Evolutionary conservation across 257 asterid species (phyloP).

Genomic region (Solanum boliviense): DNA sequence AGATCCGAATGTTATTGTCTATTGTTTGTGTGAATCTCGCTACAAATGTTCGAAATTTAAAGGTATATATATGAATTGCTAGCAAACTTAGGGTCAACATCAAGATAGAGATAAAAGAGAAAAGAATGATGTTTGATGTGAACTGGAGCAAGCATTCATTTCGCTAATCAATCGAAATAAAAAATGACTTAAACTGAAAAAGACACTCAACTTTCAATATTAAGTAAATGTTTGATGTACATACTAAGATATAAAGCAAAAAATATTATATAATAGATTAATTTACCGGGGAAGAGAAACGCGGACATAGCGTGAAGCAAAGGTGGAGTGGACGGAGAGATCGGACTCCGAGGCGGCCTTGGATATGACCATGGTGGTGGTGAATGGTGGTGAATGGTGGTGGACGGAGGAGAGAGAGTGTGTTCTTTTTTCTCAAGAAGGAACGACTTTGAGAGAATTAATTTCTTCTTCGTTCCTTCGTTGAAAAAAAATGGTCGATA

Average conservation of each 20-base stretch:
- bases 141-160: neutral
- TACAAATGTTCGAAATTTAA: neutral
- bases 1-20: neutral
- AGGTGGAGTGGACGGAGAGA: slow-evolving; percentile 8
- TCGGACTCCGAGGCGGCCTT: neutral
- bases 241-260: too few species aligned
- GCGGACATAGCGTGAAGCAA: slow-evolving; percentile 10
- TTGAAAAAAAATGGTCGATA: neutral
- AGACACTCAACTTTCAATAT: neutral
- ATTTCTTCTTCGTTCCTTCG: neutral
- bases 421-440: neutral
- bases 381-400: too few species aligned
- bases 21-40: neutral
- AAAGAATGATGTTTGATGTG: neutral
- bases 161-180: neutral
- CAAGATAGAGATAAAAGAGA: neutral
- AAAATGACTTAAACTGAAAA: neutral
- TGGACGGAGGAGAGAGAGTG: neutral
- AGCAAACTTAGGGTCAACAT: neutral
- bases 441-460: neutral
- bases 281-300: slow-evolving; percentile 10
- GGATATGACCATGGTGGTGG: slow-evolving; percentile 9
- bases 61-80: neutral
- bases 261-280: neutral
- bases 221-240: neutral